Base-by-base conservation (phyloP, 306 rosid species). In the Ochetophila trinervis region DNA sequence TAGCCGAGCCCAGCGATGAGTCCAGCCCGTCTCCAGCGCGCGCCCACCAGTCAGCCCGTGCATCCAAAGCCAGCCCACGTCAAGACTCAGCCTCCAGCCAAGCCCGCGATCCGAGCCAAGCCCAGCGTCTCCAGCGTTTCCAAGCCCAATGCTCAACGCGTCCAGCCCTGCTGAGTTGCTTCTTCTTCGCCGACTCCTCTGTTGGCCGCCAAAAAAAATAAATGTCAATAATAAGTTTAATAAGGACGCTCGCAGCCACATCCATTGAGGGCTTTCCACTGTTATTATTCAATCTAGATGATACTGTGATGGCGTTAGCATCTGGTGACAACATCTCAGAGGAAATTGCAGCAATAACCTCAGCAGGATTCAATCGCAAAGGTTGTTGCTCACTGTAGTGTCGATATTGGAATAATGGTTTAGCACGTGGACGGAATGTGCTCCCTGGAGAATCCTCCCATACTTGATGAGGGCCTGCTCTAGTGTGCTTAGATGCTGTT, bases 331-430 rank as follows among this genome's bases (percentile, higher is more conserved):
- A 88, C 57, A 82, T 78, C 86, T 88, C 99, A 15, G 96, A 84
- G 90, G 97, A 90, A 84, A 94, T 97, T 66, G 95, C 99, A 64
- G 99, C 92, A 80, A 94, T 90, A 70, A 94, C 99, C 91, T 94
- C 99, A 35, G 90, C 88, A 74, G 97, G 97, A 80, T 88, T 90
- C 83, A 94, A 77, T 56, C 97, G 90, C 75, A 94, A 77, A 80
- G 99, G 97, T 62, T 94, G 99, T 76, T 94, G 99, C 74, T 90
- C 99, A 75, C 99, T 94, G 84, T 94, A 94, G 82, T 90, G 91
- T 71, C 99, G 99, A 77, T 94, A 94, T 70, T 94, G 99, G 83
- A 94, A 94, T 55, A 94, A 84, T 20, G 64, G 99, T 68, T 90
- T 78, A 70, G 97, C 96, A 75, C 86, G 82, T 3, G 97, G 96